A percentile compares a stretch with the other conserved stretches of the same genome.
Conservation (phyloP, 148 eudicot species). For the Persicaria tinctoria region DNA sequence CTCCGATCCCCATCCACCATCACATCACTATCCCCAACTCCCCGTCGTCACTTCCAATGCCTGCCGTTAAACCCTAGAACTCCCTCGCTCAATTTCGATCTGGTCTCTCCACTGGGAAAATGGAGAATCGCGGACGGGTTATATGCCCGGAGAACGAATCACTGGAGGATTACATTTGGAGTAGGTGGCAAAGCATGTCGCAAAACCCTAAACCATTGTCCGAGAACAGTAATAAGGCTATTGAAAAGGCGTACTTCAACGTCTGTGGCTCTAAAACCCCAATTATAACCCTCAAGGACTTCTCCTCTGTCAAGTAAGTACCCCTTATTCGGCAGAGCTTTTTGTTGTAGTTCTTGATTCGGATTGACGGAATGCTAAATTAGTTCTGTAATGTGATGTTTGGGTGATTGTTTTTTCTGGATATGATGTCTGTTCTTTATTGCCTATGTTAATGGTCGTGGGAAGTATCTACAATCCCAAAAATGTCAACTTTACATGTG, state of each 20-base stretch:
- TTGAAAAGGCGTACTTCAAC: conserved; percentile 47
- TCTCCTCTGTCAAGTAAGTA: conserved; percentile 56
- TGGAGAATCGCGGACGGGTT: conserved; percentile 15
- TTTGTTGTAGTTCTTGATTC: background rate
- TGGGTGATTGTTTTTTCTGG: background rate
- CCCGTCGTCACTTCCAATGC: background rate
- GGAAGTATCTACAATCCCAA: no score
- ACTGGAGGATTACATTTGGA: conserved; percentile 45
- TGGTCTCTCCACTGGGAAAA: background rate
- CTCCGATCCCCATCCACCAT: background rate
- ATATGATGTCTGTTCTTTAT: background rate
- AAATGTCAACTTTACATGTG: no score
- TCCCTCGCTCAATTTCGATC: background rate
- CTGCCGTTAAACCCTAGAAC: background rate
- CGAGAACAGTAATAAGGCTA: conserved; percentile 35
- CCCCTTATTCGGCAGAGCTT: background rate
- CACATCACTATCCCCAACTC: background rate
- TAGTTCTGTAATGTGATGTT: background rate
- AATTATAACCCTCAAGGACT: conserved; percentile 50
- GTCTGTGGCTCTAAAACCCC: conserved; percentile 45
- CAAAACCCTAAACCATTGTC: conserved; percentile 36
- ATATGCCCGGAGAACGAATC: conserved; percentile 51
- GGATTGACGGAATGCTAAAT: background rate
- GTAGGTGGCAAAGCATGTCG: conserved; percentile 45
- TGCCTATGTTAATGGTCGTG: background rate